Percentiles rank a stretch among this genome's conserved stretches.
Evolutionary conservation across 2,329 filamentous ascomycete genomes (phyloP).

Genomic region (Leptoxyphium fumago): DNA sequence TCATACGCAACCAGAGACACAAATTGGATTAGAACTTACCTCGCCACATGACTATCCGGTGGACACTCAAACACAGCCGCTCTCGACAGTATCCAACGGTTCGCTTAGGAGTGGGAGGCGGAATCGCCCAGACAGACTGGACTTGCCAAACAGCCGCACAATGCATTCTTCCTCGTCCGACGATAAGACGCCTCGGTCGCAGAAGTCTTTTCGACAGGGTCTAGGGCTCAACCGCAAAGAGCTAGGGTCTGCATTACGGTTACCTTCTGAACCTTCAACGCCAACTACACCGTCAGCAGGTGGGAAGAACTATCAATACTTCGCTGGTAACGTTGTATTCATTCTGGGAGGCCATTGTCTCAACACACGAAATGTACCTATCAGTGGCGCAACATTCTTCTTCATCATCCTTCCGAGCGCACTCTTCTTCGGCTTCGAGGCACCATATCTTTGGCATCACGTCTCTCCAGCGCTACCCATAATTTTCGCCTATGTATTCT

Average conservation of each 20-base stretch:
- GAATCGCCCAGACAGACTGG: neutral
- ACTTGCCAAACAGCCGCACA: neutral
- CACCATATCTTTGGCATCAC: constrained; percentile 71
- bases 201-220: neutral
- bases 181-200: neutral
- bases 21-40: too few species aligned
- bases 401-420: constrained; percentile 64
- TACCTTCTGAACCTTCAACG: constrained; percentile 68
- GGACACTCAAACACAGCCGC: constrained; percentile 31
- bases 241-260: constrained; percentile 33
- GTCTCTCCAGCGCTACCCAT: constrained; percentile 81
- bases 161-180: neutral
- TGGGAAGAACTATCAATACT: constrained; percentile 79
- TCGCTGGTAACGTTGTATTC: constrained; percentile 84
- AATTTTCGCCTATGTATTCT: constrained; percentile 80
- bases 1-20: constrained; percentile 16
- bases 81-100: constrained; percentile 45
- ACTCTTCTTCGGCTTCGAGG: constrained; percentile 77
- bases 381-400: constrained; percentile 76
- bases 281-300: constrained; percentile 26
- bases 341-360: constrained; percentile 74
- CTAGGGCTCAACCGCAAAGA: neutral
- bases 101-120: constrained; percentile 47
- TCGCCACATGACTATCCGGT: constrained; percentile 17
- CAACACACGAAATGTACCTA: constrained; percentile 72